Percentiles rank a stretch among this genome's conserved stretches.
phyloP scores from a whole-genome alignment of 23 red algal species.

The Gracilariopsis chorda region DNA sequence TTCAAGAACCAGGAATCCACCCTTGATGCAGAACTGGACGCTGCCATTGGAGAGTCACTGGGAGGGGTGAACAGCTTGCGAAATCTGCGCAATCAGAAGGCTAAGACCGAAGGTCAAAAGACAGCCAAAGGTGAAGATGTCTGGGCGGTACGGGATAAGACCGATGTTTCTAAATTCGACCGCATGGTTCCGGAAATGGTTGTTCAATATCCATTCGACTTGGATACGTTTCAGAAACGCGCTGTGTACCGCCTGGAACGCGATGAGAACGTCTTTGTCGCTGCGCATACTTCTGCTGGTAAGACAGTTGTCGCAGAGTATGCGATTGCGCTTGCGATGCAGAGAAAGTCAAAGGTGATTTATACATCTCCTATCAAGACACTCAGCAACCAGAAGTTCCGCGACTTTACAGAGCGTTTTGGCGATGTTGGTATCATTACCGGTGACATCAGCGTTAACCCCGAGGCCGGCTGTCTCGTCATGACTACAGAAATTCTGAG shows the following conservation, averaged over 20 bases:
- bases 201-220: slow-evolving; percentile 71
- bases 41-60: slow-evolving; percentile 16
- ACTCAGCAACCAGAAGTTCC: slow-evolving; percentile 96
- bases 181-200: slow-evolving; percentile 72
- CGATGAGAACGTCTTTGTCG: slow-evolving; percentile 91
- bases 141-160: slow-evolving; percentile 65
- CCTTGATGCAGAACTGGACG: slow-evolving; percentile 45
- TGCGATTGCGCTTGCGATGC: slow-evolving; percentile 83
- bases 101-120: not conserved
- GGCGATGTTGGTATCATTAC: slow-evolving; percentile 87
- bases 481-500: slow-evolving; percentile 98
- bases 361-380: slow-evolving; percentile 98
- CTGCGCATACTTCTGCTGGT: slow-evolving; percentile 94
- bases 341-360: slow-evolving; percentile 81
- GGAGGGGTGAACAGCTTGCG: not conserved
- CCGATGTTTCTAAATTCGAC: slow-evolving; percentile 72
- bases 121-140: slow-evolving; percentile 8
- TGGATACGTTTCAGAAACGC: slow-evolving; percentile 90
- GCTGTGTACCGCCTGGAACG: slow-evolving; percentile 87
- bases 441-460: slow-evolving; percentile 88
- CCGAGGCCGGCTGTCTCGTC: slow-evolving; percentile 79
- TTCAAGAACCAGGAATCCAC: not conserved
- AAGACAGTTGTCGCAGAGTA: slow-evolving; percentile 96
- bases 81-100: not conserved
- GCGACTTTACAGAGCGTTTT: slow-evolving; percentile 82